These are phyloP conservation scores for Aphanomyces astaci DNA, from an alignment of 352 stramenopile genomes.

Conservation along the genomic window DNA sequence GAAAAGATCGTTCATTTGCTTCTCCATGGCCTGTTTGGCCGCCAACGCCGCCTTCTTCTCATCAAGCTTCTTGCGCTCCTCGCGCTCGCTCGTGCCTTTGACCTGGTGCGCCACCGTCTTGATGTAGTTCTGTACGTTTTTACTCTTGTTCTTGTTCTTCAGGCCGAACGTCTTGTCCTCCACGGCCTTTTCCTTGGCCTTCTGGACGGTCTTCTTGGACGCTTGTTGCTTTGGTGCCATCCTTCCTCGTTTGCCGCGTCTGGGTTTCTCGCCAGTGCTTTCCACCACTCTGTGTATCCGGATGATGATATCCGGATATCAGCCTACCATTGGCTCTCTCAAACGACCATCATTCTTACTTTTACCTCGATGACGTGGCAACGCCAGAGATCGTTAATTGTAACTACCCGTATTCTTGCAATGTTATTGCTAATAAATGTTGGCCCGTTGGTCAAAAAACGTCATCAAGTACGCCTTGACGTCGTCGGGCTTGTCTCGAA, in stretches of 20 bases:
- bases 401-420: not conserved
- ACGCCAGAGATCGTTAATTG: not conserved
- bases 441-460: constrained; percentile 60
- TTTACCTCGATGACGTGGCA: not conserved
- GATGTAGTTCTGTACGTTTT: constrained; percentile 93
- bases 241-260: not conserved
- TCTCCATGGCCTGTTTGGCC: constrained; percentile 72
- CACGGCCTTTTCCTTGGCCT: constrained; percentile 89
- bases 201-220: constrained; percentile 85
- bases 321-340: not conserved
- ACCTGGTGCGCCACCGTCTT: constrained; percentile 86
- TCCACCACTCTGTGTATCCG: not conserved
- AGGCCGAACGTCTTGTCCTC: constrained; percentile 99
- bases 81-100: constrained; percentile 68
- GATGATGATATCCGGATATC: constrained; percentile 10
- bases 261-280: constrained; percentile 14
- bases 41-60: constrained; percentile 70
- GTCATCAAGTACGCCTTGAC: constrained; percentile 44
- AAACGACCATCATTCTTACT: not conserved
- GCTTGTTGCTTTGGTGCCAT: constrained; percentile 76
- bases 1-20: constrained; percentile 78
- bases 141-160: constrained; percentile 99
- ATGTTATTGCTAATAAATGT: constrained; percentile 20
- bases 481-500: constrained; percentile 55
- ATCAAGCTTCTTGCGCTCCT: constrained; percentile 68